Evolutionary conservation across 495 filamentous ascomycete genomes (phyloP), one percentile per base, ranked within the genome.

Genomic region (Opeltia flavorubescens): DNA sequence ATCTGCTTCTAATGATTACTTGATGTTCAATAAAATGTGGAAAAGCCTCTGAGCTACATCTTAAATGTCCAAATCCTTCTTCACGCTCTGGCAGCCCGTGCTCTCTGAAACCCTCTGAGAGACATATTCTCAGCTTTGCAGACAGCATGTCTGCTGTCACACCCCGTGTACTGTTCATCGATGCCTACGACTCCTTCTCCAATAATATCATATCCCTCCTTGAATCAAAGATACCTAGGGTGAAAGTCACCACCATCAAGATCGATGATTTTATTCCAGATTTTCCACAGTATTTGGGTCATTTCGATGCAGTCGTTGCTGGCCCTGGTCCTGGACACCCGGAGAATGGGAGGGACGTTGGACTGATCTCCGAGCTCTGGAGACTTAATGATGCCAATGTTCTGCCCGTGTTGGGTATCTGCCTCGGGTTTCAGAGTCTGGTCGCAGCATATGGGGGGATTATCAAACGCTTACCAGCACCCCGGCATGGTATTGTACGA

Each of bases 111-210:
- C n/a, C n/a, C n/a, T n/a, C n/a, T n/a, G n/a, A n/a, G n/a, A n/a
- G n/a, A n/a, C n/a, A n/a, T n/a, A n/a, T n/a, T n/a, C n/a, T n/a
- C n/a, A n/a, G n/a, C n/a, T n/a, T n/a, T n/a, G n/a, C n/a, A n/a
- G n/a, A n/a, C n/a, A n/a, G n/a, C n/a, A n/a, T n/a, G n/a, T n/a
- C n/a, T 45, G 48, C 48, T 17, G 24, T 18, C 20, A 33, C 33
- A 12, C 23, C 7, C n/a, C 50, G 51, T 8, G 77, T 95, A 44
- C 76, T 98, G 36, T 88, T 91, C 61, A 64, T 98, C 35, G 91
- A 98, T 59, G 86, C 88, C 44, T 93, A 94, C 57, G 91, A 95
- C 64, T 95, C 89, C 44, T 95, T 95, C 66, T 81, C 89, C 35
- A 84, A 94, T 65, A 95, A 95, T 67, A 89, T 95, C 49, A 75